Percentiles rank a stretch among this genome's conserved stretches.
Evolutionary conservation across 139 green algal species (phyloP).

Genomic region (Microglena sp.): DNA sequence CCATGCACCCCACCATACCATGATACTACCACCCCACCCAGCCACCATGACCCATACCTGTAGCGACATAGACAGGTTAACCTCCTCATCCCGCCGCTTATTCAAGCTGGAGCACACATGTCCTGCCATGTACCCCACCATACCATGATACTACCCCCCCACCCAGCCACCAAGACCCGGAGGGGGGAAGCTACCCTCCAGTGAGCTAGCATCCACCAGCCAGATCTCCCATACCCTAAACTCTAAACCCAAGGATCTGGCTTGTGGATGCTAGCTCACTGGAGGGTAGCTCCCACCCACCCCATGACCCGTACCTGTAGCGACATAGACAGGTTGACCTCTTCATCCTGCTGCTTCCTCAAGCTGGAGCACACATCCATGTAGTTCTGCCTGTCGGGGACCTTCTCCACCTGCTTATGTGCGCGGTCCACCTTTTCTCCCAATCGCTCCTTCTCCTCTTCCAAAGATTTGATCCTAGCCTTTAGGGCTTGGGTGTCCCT

Average conservation of each 20-base stretch:
- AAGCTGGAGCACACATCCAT: slow-evolving; percentile 39
- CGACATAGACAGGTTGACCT: slow-evolving; percentile 35
- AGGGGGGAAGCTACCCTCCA: no score
- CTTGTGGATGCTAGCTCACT: no score
- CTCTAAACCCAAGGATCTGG: no score
- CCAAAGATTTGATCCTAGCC: slow-evolving; percentile 34
- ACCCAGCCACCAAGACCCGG: no score
- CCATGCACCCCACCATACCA: no score
- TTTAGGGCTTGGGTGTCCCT: no score
- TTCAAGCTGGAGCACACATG: slow-evolving; percentile 33
- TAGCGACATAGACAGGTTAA: slow-evolving; percentile 29
- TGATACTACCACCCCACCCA: no score
- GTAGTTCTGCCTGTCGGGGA: slow-evolving; percentile 11
- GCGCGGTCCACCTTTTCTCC: slow-evolving; percentile 39
- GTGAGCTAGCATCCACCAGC: no score
- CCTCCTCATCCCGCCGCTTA: slow-evolving; percentile 37
- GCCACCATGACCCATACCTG: slow-evolving; percentile 23
- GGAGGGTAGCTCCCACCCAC: no score
- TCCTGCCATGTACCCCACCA: no score
- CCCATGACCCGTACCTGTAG: slow-evolving; percentile 23
- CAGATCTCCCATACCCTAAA: no score
- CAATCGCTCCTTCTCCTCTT: slow-evolving; percentile 46
- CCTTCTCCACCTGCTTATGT: slow-evolving; percentile 8
- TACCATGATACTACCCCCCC: no score
- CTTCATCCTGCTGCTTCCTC: slow-evolving; percentile 41